Base-by-base conservation (phyloP, 176 grass and related monocot genomes). In the Luzula sylvatica region DNA sequence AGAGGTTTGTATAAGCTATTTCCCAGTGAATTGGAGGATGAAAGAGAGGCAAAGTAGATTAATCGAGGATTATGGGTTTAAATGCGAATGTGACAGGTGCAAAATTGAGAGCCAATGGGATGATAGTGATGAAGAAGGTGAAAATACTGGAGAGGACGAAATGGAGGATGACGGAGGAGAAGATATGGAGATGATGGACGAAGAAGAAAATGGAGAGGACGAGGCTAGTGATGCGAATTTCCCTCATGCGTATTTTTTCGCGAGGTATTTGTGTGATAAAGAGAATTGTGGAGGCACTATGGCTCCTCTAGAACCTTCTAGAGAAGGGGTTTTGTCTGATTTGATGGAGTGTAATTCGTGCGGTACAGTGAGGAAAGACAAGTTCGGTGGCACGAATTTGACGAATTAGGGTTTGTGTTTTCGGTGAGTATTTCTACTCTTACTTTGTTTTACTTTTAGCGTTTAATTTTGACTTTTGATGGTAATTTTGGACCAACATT, bases 1-100 rank as follows among this genome's bases (percentile, higher is more conserved):
- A 14, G 89, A 88, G 70, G 73, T 95, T 13, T 85, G 89, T 32
- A 75, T 81, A 35, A 95, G 89, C 54, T 95, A 95, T 45, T 83
- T 95, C 46, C 76, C 76, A 0, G 73, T 73, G 14, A 82, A 70
- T 58, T 81, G 80, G 80, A 58, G 43, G 23, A 78, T 78, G 3
- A 32, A 27, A 3, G 70, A 88, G 44, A 56, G 83, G 43, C 83
- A 95, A 46, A 59, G 39, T 38, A 84, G 70, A 62, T 39, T 95
- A 51, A 20, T 76, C 30, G 73, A 85, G 48, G 73, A 78, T 45
- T 95, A 95, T 50, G 80, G 80, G n/a, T 95, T 95, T 75, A 14
- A 12, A 24, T 95, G 89, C 3, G 74, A 82, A 52, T 95, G 89
- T 12, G 73, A 88, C n/a, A 78, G 83, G 24, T 95, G 89, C 27